phyloP scores from a whole-genome alignment of 352 stramenopile species.

The Phytophthora chlamydospora region DNA sequence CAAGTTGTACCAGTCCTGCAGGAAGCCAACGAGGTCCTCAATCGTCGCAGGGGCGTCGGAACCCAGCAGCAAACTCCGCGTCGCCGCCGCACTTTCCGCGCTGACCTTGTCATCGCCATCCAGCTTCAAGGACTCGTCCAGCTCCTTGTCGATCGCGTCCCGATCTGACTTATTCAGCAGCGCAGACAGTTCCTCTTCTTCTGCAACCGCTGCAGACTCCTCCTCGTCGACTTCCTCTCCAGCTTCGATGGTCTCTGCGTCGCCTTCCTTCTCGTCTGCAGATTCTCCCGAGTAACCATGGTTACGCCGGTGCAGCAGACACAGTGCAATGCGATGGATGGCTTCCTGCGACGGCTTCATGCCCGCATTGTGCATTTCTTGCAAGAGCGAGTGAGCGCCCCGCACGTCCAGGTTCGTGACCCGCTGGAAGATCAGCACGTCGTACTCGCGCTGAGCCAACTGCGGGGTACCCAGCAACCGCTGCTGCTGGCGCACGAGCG shows the following conservation, averaged over 20 bases:
- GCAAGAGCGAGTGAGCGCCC: slow-evolving; percentile 63
- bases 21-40: slow-evolving; percentile 70
- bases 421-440: slow-evolving; percentile 71
- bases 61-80: slow-evolving; percentile 34
- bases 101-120: slow-evolving; percentile 44
- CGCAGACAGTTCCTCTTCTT: slow-evolving; percentile 33
- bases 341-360: slow-evolving; percentile 65
- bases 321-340: slow-evolving; percentile 76
- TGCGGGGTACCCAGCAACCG: slow-evolving; percentile 38
- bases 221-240: slow-evolving; percentile 18
- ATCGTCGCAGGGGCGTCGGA: slow-evolving; percentile 50
- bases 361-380: slow-evolving; percentile 85
- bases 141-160: slow-evolving; percentile 56
- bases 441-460: slow-evolving; percentile 57
- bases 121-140: slow-evolving; percentile 44
- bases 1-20: slow-evolving; percentile 90
- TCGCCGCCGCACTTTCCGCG: slow-evolving; percentile 23
- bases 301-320: slow-evolving; percentile 55
- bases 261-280: slow-evolving; percentile 11
- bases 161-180: slow-evolving; percentile 47
- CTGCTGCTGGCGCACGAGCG: slow-evolving; percentile 61
- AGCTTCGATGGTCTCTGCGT: slow-evolving; percentile 8
- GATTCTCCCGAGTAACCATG: background rate
- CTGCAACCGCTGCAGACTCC: slow-evolving; percentile 13
- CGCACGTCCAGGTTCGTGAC: slow-evolving; percentile 55